Conservation (phyloP, 805 yeast species). For the Kuraishia cidri region DNA sequence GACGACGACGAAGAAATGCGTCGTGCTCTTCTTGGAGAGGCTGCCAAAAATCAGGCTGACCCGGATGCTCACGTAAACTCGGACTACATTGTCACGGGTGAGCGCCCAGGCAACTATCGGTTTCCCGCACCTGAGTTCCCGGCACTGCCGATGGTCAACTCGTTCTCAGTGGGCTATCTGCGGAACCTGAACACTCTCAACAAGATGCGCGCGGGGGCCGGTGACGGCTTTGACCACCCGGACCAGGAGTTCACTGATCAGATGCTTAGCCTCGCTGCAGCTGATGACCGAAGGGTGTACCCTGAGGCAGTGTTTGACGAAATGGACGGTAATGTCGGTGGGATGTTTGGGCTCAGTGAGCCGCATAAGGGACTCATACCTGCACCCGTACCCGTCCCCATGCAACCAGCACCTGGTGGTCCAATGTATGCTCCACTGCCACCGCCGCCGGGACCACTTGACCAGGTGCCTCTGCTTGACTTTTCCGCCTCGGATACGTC, state of each 20-base stretch:
- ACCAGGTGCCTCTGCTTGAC: no score
- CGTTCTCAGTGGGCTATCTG: constrained; percentile 32
- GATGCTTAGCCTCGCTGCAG: constrained; percentile 1
- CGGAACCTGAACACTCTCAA: constrained; percentile 16
- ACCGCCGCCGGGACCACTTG: no score
- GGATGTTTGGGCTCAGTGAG: no score
- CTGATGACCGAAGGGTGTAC: constrained; percentile 14
- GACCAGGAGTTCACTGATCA: constrained; percentile 1
- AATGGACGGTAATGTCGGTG: no score
- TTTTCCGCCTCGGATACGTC: no score
- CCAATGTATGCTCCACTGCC: no score
- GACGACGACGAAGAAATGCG: constrained; percentile 17
- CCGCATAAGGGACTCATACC: no score
- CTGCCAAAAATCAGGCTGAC: no score
- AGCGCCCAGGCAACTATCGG: constrained; percentile 39
- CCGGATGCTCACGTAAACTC: no score
- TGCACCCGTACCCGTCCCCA: no score
- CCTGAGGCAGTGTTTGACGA: constrained; percentile 9
- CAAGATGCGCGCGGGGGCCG: no score
- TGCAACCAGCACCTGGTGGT: no score
- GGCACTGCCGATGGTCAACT: constrained; percentile 16
- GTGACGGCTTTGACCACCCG: background rate
- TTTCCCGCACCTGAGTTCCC: constrained; percentile 38
- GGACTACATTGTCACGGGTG: constrained; percentile 41
- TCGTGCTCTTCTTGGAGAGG: constrained; percentile 9